phyloP scores from a whole-genome alignment of 345 rosid species.

The Laguncularia racemosa region DNA sequence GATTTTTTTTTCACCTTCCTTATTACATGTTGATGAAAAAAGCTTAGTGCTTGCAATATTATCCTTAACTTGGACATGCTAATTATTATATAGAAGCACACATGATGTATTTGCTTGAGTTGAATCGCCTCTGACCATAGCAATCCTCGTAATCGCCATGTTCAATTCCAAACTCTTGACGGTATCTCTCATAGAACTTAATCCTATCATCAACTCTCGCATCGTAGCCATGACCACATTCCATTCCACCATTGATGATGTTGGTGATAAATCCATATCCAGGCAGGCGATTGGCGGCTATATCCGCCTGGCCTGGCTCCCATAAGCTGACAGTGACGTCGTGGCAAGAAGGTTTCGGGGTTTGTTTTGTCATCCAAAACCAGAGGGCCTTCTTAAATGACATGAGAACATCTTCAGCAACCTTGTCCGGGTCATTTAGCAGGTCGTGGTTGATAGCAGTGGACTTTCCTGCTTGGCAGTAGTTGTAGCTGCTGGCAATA shows the following conservation, averaged over 20 bases:
- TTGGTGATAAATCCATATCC: conserved; percentile 55
- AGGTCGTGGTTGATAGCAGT: conserved; percentile 34
- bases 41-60: no score
- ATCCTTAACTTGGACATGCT: no score
- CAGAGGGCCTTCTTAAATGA: conserved; percentile 67
- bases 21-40: no score
- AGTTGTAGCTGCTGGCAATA: conserved; percentile 55
- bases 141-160: conserved; percentile 56
- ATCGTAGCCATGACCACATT: conserved; percentile 42
- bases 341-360: conserved; percentile 59
- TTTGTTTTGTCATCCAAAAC: conserved; percentile 66
- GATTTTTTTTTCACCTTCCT: no score
- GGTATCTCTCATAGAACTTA: conserved; percentile 57
- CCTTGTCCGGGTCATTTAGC: conserved; percentile 52
- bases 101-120: no score
- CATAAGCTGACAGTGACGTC: conserved; percentile 39
- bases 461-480: conserved; percentile 49
- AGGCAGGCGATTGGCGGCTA: conserved; percentile 27
- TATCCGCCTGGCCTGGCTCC: conserved; percentile 28
- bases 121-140: conserved; percentile 34
- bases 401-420: conserved; percentile 26
- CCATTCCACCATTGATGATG: conserved; percentile 59
- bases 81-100: no score
- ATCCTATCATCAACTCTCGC: conserved; percentile 36
- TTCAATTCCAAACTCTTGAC: conserved; percentile 30